Base-by-base conservation (phyloP, 768 basidiomycete genomes). In the Agrocybe pediades region DNA sequence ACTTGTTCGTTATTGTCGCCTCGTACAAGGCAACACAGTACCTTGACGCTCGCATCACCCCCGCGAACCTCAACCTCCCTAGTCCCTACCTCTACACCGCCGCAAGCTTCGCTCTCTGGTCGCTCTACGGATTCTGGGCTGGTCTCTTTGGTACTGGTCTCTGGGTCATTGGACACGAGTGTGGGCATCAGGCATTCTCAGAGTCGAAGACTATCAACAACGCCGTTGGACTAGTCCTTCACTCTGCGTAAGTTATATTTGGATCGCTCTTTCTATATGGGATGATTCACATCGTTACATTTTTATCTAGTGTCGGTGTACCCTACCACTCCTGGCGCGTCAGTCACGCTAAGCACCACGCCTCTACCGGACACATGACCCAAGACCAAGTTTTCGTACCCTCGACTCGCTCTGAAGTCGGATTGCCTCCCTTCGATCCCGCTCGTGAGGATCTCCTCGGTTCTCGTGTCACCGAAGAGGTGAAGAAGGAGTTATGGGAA, bases 261-360 rank as follows among this genome's bases (percentile, higher is more conserved):
- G 30, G 16, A 44, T 3, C 19, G 51, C 44, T 41, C 46, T 49
- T 56, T 43, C 53, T 57, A 57, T 62, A 41, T 46, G 46, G 16
- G 17, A 23, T 36, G 49, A 40, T 27, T 36, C 41, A 36, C 17
- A 26, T 56, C 63, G 54, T 64, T 64, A 62, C 59, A 46, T 65
- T 53, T 61, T 59, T 61, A 46, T 44, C 51, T 27, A 92, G 92
- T 49, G 84, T 98, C 53, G 88, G 95, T 44, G 96, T 98, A 13
- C 96, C 96, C 5, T 99, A 93, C 74, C 94, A 98, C 67, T 91
- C 93, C 4, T 98, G 95, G 96, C 83, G 93, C 58, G 92, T 97
- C 66, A 87, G 86, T 3, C 96, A 98, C 68, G 92, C 83, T 21
- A 92, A 94, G 70, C 96, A 99, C 72, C 96, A 99, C 70, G 96